Evolutionary conservation across 176 grass and related monocot genomes (phyloP).

Genomic region (Pontederia crassipes): DNA sequence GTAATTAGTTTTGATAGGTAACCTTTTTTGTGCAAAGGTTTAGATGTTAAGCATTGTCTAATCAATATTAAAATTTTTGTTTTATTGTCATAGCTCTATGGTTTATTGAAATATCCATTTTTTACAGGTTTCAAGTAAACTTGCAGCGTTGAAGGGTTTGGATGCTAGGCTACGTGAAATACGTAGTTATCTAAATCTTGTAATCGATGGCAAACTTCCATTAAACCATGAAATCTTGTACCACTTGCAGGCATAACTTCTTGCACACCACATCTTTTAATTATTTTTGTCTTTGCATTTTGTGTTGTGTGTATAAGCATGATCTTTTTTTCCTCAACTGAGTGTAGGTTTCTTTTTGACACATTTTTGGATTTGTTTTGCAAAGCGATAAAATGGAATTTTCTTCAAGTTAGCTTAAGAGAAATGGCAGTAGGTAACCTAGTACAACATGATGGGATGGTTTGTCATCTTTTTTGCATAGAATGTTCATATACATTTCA

Average conservation of each 20-base stretch:
- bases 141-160: constrained; percentile 77
- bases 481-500: too few relatives aligned
- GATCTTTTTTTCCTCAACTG: too few relatives aligned
- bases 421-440: too few relatives aligned
- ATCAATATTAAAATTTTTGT: background rate
- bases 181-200: constrained; percentile 76
- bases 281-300: background rate
- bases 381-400: too few relatives aligned
- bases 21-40: background rate
- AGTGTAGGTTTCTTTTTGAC: too few relatives aligned
- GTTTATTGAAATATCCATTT: background rate
- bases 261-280: background rate
- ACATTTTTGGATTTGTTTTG: too few relatives aligned
- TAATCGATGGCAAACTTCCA: constrained; percentile 81
- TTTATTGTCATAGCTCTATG: background rate
- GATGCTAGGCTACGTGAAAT: constrained; percentile 86
- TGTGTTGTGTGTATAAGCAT: too few relatives aligned
- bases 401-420: too few relatives aligned
- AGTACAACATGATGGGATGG: too few relatives aligned
- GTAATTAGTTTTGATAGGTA: constrained; percentile 29
- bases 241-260: constrained; percentile 66
- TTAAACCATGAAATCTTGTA: constrained; percentile 97
- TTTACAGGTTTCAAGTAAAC: constrained; percentile 73
- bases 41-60: background rate
- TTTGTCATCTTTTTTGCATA: too few relatives aligned